Conservation (phyloP, 495 filamentous ascomycete species). For the Immersiella caudata region DNA sequence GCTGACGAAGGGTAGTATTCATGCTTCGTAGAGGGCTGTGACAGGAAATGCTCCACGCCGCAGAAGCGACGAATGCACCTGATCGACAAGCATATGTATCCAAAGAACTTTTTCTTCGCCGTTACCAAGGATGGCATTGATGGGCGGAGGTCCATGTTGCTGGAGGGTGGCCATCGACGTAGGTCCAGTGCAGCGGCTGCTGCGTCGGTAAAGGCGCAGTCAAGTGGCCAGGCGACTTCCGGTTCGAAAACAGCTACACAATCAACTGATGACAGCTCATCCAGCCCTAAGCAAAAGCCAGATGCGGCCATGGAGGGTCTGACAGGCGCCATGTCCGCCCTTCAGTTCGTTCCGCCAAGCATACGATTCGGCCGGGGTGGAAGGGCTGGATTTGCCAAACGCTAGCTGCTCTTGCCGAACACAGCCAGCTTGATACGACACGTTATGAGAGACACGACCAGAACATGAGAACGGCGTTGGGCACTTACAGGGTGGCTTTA, state of each 20-base stretch:
- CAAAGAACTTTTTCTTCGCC: slow-evolving; percentile 86
- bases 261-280: background rate
- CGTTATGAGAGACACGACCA: background rate
- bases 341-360: slow-evolving; percentile 80
- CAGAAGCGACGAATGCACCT: slow-evolving; percentile 84
- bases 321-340: slow-evolving; percentile 75
- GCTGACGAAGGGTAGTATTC: slow-evolving; percentile 59
- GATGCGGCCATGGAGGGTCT: slow-evolving; percentile 72
- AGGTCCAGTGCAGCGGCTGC: slow-evolving; percentile 44
- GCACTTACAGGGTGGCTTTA: background rate
- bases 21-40: slow-evolving; percentile 89
- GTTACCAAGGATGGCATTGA: slow-evolving; percentile 89
- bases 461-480: background rate
- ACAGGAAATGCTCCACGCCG: slow-evolving; percentile 79
- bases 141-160: slow-evolving; percentile 74
- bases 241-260: background rate
- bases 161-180: slow-evolving; percentile 51
- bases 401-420: slow-evolving; percentile 17
- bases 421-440: background rate
- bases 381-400: slow-evolving; percentile 50
- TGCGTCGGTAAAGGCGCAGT: slow-evolving; percentile 22
- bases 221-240: background rate
- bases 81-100: slow-evolving; percentile 94
- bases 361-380: slow-evolving; percentile 70
- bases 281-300: slow-evolving; percentile 30